Evolutionary conservation across 2,329 filamentous ascomycete genomes (phyloP).

Genomic region (Thielaviopsis euricoi): DNA sequence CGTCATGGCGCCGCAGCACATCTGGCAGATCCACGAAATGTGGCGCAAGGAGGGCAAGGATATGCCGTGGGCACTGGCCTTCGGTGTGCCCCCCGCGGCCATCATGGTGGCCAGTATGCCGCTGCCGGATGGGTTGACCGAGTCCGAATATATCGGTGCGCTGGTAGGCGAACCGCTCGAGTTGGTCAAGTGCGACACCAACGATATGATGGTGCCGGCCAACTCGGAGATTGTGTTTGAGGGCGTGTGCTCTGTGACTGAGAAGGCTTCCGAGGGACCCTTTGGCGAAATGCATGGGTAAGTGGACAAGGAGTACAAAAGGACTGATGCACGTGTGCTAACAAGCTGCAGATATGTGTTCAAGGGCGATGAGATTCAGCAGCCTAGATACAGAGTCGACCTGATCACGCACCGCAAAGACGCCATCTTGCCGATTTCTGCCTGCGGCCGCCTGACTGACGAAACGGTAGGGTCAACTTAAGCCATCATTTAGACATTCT

Average conservation of each 20-base stretch:
- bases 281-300: constrained; percentile 25
- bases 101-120: constrained; percentile 32
- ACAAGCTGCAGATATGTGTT: background rate
- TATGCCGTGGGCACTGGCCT: constrained; percentile 28
- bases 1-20: constrained; percentile 29
- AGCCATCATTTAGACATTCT: background rate
- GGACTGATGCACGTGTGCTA: background rate
- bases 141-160: constrained; percentile 31
- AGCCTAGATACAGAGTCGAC: constrained; percentile 13
- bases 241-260: constrained; percentile 27
- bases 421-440: constrained; percentile 31
- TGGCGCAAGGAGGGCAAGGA: constrained; percentile 29
- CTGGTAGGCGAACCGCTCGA: constrained; percentile 28
- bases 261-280: constrained; percentile 28
- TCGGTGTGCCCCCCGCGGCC: constrained; percentile 33
- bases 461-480: constrained; percentile 19
- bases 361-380: background rate
- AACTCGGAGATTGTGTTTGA: constrained; percentile 35
- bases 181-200: constrained; percentile 35
- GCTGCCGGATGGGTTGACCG: constrained; percentile 29
- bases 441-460: constrained; percentile 27
- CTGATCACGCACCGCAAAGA: constrained; percentile 30
- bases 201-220: constrained; percentile 30
- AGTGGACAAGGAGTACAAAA: constrained; percentile 15
- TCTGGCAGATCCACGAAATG: constrained; percentile 27